These are phyloP conservation scores for Yamadazyma atlantica DNA, from an alignment of 1,139 yeast species.

Conservation along the genomic window DNA sequence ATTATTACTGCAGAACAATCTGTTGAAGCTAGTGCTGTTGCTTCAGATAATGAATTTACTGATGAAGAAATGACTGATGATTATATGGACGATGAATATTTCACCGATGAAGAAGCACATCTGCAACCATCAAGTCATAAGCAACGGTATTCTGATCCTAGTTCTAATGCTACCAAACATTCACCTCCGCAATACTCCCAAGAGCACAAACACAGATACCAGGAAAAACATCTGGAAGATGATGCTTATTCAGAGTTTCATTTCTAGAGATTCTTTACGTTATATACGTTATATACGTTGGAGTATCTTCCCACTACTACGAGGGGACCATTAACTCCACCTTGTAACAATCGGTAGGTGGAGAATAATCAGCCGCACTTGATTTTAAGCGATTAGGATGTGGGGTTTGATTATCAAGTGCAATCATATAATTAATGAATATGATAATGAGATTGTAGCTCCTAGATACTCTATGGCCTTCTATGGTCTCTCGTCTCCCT, in stretches of 20 bases:
- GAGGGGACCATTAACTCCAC: no score
- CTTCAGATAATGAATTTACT: constrained; percentile 13
- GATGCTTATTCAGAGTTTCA: not conserved
- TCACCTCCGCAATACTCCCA: not conserved
- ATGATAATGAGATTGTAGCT: no score
- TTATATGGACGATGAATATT: constrained; percentile 9
- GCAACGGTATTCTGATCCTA: not conserved
- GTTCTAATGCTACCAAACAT: not conserved
- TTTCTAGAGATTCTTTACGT: no score
- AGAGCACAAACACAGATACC: not conserved
- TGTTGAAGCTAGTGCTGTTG: constrained; percentile 12
- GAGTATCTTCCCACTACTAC: no score
- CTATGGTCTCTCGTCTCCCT: no score
- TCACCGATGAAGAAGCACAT: not conserved
- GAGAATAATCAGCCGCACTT: no score
- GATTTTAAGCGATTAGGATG: no score
- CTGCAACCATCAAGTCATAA: not conserved
- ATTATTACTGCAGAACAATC: constrained; percentile 45
- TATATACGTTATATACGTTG: no score
- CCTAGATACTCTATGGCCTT: no score
- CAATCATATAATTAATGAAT: no score
- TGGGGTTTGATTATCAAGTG: no score
- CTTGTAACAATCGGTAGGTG: no score
- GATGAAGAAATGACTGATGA: constrained; percentile 11
- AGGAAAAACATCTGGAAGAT: not conserved